Base-by-base conservation (phyloP, 768 basidiomycete genomes). In the Russula brevipes region DNA sequence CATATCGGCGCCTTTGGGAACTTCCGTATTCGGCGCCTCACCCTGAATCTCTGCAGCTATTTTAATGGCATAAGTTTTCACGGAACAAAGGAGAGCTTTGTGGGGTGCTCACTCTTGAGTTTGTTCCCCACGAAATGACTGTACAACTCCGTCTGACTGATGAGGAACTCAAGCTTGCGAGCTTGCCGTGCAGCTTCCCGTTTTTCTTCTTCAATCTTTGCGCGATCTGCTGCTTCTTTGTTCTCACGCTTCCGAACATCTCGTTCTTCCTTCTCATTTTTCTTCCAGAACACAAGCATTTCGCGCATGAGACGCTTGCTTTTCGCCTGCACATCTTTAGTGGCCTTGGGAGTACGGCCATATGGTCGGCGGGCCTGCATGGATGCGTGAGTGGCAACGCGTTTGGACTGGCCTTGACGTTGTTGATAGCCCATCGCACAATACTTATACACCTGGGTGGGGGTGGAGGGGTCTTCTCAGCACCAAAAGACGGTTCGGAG, bases 41-140 rank as follows among this genome's bases (percentile, higher is more conserved):
- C 88, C 89, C 75, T 91, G 86, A 49, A 89, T 80, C 70, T 92
- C 89, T 52, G 86, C 83, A 41, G 91, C 91, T 93, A 56, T 52
- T 68, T 68, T 39, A 51, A 36, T 63, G 57, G 50, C n/a, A 50
- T 61, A 45, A 73, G 53, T 63, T 57, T 66, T 57, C 60, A 39
- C 4, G 45, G 39, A 53, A 24, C 17, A 42, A 38, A 46, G 17
- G 53, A 51, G 49, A 63, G 5, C 14, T 16, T 51, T 12, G 24
- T 8, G 41, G 42, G 45, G 41, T 24, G 76, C 86, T 69, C 74
- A 91, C 91, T 93, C 74, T 91, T 91, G 57, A 93, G 82, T 77
- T 98, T 98, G 76, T 87, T 97, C 38, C 96, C 96, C 62, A 99
- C 94, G 81, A 99, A 98, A 77, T 99, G 97, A 68, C 92, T 94